These are phyloP conservation scores for Candida sithepensis DNA, from an alignment of 805 yeast genomes.

Conservation along the genomic window DNA sequence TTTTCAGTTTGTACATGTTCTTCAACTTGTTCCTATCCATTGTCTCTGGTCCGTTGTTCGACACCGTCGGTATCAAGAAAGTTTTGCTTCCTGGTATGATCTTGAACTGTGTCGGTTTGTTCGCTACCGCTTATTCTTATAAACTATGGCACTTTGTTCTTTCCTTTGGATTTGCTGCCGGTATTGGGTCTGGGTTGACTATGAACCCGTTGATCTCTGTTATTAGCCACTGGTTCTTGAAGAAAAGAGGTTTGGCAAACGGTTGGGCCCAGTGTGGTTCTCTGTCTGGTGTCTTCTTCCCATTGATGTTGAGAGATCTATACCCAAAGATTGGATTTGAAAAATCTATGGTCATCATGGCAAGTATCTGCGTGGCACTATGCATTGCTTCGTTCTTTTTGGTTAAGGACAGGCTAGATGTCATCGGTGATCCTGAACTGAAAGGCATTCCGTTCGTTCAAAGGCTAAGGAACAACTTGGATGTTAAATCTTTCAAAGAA, in stretches of 20 bases:
- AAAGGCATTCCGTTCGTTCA: slow-evolving; percentile 5
- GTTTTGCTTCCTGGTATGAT: slow-evolving; percentile 45
- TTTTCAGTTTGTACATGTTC: slow-evolving; percentile 57
- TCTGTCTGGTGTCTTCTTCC: slow-evolving; percentile 50
- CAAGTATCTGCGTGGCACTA: slow-evolving; percentile 42
- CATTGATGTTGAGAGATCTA: slow-evolving; percentile 48
- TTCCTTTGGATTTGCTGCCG: slow-evolving; percentile 54
- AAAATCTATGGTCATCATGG: slow-evolving; percentile 53
- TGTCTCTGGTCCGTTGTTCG: slow-evolving; percentile 50
- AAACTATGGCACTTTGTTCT: slow-evolving; percentile 54
- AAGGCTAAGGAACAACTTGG: slow-evolving; percentile 32
- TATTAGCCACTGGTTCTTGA: slow-evolving; percentile 62
- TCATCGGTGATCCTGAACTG: slow-evolving; percentile 22
- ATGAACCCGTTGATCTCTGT: slow-evolving; percentile 62
- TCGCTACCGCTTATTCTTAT: slow-evolving; percentile 49
- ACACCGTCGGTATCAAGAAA: slow-evolving; percentile 51
- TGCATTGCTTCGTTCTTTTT: slow-evolving; percentile 33
- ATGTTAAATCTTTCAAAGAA: slow-evolving; percentile 35
- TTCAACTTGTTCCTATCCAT: slow-evolving; percentile 43
- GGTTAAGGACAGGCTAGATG: slow-evolving; percentile 40
- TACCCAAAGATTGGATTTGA: slow-evolving; percentile 48
- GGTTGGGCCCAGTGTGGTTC: slow-evolving; percentile 50
- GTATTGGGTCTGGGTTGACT: slow-evolving; percentile 58
- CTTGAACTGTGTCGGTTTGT: slow-evolving; percentile 45
- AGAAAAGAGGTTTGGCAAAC: slow-evolving; percentile 54